Base-by-base conservation (phyloP, 148 eudicot species). In the Cornus controversa region DNA sequence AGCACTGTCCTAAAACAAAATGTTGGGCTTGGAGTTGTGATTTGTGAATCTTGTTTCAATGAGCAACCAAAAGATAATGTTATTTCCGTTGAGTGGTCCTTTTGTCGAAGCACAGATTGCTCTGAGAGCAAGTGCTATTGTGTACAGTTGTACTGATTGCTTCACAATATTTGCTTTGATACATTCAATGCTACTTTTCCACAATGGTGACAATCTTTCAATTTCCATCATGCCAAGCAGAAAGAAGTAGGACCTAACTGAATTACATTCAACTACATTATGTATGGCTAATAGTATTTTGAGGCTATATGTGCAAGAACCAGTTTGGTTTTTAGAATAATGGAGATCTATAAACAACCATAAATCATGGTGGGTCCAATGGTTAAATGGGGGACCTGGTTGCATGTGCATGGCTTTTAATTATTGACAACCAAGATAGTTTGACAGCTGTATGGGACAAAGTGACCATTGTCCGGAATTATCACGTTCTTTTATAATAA, bases 321-420 rank as follows among this genome's bases (percentile, higher is more conserved):
- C 50, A 45, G 47, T 47, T 45, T 58, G 5, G 4, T 75, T 23
- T 24, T 8, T 18, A 28, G 22, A 47, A 14, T 45, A 1, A 18
- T 40, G 42, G 65, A 40, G n/a, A 62, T 31, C 7, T 40, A 40
- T 9, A 40, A 25, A 75, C 69, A 36, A 67, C 63, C 62, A 27
- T 20, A 28, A 67, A 5, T 20, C 57, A 67, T 67, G 45, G 54
- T 58, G 75, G 83, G 81, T 79, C 81, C 73, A 25, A 40, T 75
- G 75, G 62, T 10, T 73, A 62, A 84, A 72, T 66, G 50, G 73
- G 29, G 34, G 82, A 72, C 58, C 68, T 29, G 54, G 64, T 68
- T 74, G 83, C 89, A 84, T 87, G 85, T 87, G 86, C 60, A 40
- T 73, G 82, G 67, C 74, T 82, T 83, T 75, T 23, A 70, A 67